Evolutionary conservation across 1,284 basidiomycete species (phyloP), one percentile per base, ranked within the genome.

Genomic region (Dichomitus squalens): DNA sequence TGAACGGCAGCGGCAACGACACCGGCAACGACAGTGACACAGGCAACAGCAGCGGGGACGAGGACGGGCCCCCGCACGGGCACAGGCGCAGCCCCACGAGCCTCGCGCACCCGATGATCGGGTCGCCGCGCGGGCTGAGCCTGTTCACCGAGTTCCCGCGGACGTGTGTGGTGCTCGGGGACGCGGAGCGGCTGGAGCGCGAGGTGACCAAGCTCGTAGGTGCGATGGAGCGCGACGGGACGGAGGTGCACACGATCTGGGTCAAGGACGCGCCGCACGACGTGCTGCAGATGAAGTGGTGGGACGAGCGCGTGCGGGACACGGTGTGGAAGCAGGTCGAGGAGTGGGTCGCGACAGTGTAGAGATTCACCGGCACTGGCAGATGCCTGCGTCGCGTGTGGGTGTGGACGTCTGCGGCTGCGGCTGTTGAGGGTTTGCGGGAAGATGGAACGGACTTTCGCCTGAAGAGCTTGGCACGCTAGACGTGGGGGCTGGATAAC

Each of bases 81-180:
- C n/a, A 16, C 23, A 58, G 57, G 20, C 52, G 58, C 40, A 66
- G 63, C 58, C 67, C 69, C 52, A 68, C 69, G 57, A 64, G 60
- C 21, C 64, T 71, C 49, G 57, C 61, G 57, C 61, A 61, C 39
- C 70, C 70, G 25, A 61, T 66, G 46, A 66, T 74, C 52, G 65
- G 67, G 43, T 65, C 61, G 8, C 72, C 72, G 46, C 63, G 68
- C 44, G 70, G 70, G 34, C 67, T 73, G 21, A 73, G 71, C 39
- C 68, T 83, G 14, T 82, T 83, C 64, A 74, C 70, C 33, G 72
- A 71, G 29, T 83, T 82, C 58, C 77, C 81, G 35, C 69, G 67
- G 46, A 70, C 75, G 23, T 70, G 80, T 38, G 70, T 83, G 43
- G 72, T 80, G 21, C 73, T 78, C 39, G 75, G 73, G 31, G 73